Conservation (phyloP, 2,329 filamentous ascomycete species). For the Dactylellina leptospora region DNA sequence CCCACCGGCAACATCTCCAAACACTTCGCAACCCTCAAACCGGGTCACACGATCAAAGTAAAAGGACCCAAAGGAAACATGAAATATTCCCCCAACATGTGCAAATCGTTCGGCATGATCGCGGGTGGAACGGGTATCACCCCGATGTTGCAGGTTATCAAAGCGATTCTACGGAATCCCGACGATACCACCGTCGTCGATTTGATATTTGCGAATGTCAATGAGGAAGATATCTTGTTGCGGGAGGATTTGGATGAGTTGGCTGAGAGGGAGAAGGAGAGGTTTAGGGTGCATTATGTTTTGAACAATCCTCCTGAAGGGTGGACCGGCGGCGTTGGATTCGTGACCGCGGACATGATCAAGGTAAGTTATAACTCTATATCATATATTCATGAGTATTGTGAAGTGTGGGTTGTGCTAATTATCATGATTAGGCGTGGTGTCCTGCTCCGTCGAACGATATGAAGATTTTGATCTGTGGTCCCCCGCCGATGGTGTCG, state of each 20-base stretch:
- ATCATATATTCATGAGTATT: constrained; percentile 53
- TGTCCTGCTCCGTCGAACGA: constrained; percentile 82
- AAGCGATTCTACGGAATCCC: constrained; percentile 83
- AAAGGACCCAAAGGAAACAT: constrained; percentile 96
- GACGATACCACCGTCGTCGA: constrained; percentile 90
- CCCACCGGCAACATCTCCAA: constrained; percentile 97
- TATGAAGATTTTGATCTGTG: constrained; percentile 93
- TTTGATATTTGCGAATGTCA: constrained; percentile 96
- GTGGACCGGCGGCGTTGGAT: constrained; percentile 92
- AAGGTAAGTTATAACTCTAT: constrained; percentile 68
- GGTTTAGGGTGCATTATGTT: constrained; percentile 89
- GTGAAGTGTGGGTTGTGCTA: neutral
- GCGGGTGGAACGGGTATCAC: constrained; percentile 97
- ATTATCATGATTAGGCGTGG: constrained; percentile 69
- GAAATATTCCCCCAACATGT: constrained; percentile 97
- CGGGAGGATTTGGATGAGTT: constrained; percentile 88
- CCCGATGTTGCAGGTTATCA: constrained; percentile 95
- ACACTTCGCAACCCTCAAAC: constrained; percentile 80
- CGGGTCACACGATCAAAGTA: constrained; percentile 89
- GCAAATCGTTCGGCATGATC: constrained; percentile 96
- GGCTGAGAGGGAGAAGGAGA: constrained; percentile 74
- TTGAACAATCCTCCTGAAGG: constrained; percentile 92
- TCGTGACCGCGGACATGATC: constrained; percentile 95
- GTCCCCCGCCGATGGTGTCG: constrained; percentile 89
- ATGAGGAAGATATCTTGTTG: constrained; percentile 88